These are phyloP conservation scores for Calonectria naviculata DNA, from an alignment of 2,329 filamentous ascomycete genomes.

Conservation along the genomic window DNA sequence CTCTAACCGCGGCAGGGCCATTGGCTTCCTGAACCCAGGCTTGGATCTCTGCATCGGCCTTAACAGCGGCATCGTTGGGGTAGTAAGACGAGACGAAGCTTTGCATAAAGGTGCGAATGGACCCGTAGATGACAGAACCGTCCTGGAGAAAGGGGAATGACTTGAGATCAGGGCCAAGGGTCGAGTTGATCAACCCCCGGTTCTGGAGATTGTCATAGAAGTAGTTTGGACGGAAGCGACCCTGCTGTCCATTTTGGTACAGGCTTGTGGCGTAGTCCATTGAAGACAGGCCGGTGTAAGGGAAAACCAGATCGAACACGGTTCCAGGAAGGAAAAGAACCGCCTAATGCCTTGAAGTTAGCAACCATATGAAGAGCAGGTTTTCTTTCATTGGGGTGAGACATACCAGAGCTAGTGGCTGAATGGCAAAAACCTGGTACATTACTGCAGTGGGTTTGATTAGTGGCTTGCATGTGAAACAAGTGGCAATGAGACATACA, in stretches of 20 bases:
- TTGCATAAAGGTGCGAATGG: not conserved
- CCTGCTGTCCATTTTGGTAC: not conserved
- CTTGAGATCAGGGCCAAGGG: not conserved
- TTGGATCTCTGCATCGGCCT: not conserved
- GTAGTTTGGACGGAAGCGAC: not conserved
- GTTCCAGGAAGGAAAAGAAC: not conserved
- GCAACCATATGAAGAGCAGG: not conserved
- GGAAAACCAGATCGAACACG: not conserved
- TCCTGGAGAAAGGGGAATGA: not conserved
- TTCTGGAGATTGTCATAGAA: not conserved
- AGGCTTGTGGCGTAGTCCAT: not conserved
- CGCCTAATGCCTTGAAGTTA: not conserved
- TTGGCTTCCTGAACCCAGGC: not conserved
- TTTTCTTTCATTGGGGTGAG: not conserved
- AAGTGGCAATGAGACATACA: not conserved
- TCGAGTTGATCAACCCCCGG: not conserved
- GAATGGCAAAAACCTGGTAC: not conserved
- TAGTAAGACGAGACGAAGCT: not conserved
- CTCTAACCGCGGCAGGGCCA: not conserved
- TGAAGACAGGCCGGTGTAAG: not conserved
- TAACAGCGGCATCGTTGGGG: not conserved
- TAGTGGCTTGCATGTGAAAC: not conserved
- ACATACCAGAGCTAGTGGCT: not conserved
- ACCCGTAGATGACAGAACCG: not conserved
- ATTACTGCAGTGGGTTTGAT: not conserved